phyloP scores from a whole-genome alignment of 306 rosid genomes.

The Vigna radiata region DNA sequence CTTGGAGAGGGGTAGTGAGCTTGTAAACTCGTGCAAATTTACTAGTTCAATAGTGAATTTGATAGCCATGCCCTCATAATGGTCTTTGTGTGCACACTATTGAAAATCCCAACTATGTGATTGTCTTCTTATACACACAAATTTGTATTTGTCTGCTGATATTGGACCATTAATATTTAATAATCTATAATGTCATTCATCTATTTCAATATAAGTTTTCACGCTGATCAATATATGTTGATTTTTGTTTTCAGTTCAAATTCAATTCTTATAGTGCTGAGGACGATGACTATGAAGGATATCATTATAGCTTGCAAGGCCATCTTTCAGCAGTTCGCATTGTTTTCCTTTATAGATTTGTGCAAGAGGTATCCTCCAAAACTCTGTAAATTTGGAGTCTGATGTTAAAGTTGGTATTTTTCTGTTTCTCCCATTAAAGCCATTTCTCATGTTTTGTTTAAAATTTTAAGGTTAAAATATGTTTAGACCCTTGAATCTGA shows the following conservation, averaged over 20 bases:
- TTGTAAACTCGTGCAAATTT: no score
- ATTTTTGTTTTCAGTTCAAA: slow-evolving; percentile 75
- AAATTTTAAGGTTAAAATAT: no score
- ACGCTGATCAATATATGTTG: not conserved
- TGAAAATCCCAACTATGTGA: no score
- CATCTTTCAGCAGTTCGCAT: slow-evolving; percentile 98
- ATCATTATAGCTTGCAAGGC: slow-evolving; percentile 84
- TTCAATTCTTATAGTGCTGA: slow-evolving; percentile 83
- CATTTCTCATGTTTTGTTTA: slow-evolving; percentile 24
- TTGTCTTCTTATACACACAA: not conserved
- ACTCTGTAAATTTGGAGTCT: slow-evolving; percentile 28
- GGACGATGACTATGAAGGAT: slow-evolving; percentile 94
- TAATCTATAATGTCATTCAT: not conserved
- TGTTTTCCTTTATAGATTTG: slow-evolving; percentile 92
- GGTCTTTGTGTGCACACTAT: not conserved
- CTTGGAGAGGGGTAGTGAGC: no score
- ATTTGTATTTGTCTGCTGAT: not conserved
- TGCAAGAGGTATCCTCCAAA: slow-evolving; percentile 82
- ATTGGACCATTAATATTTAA: not conserved
- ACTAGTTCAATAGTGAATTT: no score
- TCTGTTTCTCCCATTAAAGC: not conserved
- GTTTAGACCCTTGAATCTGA: no score
- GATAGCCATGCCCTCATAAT: not conserved
- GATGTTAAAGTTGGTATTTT: slow-evolving; percentile 15
- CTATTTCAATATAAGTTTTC: not conserved